Evolutionary conservation across 805 yeast genomes (phyloP).

Genomic region (Candida tibetensis): DNA sequence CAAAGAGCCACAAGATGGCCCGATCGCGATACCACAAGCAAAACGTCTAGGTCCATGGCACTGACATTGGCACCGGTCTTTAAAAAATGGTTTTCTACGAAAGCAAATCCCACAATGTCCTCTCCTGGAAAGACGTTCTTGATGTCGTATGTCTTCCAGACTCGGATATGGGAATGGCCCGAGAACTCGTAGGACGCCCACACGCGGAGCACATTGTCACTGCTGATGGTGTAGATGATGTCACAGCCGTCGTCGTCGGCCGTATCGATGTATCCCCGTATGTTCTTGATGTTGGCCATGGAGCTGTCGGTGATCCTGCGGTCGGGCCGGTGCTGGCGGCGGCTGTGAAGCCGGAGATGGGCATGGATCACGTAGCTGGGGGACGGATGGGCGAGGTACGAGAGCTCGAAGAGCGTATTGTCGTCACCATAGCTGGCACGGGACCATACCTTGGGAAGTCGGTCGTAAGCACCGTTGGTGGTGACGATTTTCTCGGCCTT

Average conservation of each 20-base stretch:
- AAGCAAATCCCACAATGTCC: slow-evolving; percentile 15
- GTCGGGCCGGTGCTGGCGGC: slow-evolving; percentile 2
- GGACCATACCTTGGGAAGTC: slow-evolving; percentile 74
- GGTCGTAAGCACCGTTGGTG: slow-evolving; percentile 59
- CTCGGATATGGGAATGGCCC: slow-evolving; percentile 53
- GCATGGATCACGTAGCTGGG: slow-evolving; percentile 48
- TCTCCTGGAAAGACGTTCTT: slow-evolving; percentile 6
- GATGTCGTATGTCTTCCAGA: slow-evolving; percentile 51
- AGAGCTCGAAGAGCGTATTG: slow-evolving; percentile 61
- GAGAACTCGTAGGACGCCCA: slow-evolving; percentile 68
- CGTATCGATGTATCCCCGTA: slow-evolving; percentile 30
- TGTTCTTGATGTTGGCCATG: slow-evolving; percentile 36
- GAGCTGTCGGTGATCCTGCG: slow-evolving; percentile 14
- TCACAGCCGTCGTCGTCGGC: slow-evolving; percentile 33
- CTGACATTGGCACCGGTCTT: slow-evolving; percentile 23
- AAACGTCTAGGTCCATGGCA: slow-evolving; percentile 21
- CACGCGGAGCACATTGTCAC: slow-evolving; percentile 57
- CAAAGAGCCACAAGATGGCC: slow-evolving; percentile 46
- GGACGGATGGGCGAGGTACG: slow-evolving; percentile 61
- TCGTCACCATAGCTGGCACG: slow-evolving; percentile 62
- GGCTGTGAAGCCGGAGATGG: slow-evolving; percentile 22
- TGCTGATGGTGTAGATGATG: slow-evolving; percentile 59
- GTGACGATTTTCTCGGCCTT: slow-evolving; percentile 64
- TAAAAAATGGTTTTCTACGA: slow-evolving; percentile 39
- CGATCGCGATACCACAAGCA: slow-evolving; percentile 38